phyloP scores from a whole-genome alignment of 371 early-diverging fungal species.

The Rhizomucor pusillus region DNA sequence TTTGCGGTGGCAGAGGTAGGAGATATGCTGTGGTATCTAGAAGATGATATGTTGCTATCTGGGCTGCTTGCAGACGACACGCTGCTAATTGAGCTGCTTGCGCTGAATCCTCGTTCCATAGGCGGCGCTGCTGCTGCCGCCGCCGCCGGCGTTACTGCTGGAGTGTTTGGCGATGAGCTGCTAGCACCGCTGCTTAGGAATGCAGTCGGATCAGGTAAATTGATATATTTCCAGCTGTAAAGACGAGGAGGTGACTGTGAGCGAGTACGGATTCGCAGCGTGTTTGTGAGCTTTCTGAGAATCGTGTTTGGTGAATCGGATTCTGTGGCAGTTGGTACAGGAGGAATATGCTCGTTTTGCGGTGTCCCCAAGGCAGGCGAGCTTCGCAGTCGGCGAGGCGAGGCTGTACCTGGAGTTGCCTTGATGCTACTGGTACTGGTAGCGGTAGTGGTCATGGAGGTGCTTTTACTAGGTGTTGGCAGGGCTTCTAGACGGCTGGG shows the following conservation, averaged over 20 bases:
- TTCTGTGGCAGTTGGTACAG: conserved; percentile 1
- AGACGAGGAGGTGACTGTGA: conserved; percentile 21
- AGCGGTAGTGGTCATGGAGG: conserved; percentile 1
- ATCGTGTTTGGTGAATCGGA: conserved; percentile 5
- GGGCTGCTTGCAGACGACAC: conserved; percentile 13
- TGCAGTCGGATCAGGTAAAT: conserved; percentile 18
- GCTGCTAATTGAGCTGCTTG: conserved; percentile 14
- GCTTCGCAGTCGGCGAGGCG: conserved; percentile 8
- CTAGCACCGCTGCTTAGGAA: conserved; percentile 2
- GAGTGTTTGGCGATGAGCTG: conserved; percentile 5
- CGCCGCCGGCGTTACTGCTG: conserved; percentile 5
- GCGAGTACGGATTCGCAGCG: conserved; percentile 17
- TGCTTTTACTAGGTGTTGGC: conserved; percentile 1
- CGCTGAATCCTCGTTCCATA: conserved; percentile 19
- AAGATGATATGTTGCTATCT: not conserved
- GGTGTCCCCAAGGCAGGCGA: not conserved
- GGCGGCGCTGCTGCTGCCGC: conserved; percentile 7
- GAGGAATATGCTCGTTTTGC: not conserved
- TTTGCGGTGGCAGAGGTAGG: too few species aligned
- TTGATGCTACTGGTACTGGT: not conserved
- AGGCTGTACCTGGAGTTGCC: not conserved
- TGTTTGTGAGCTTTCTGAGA: conserved; percentile 13
- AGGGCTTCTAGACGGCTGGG: conserved; percentile 9
- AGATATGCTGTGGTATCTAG: too few species aligned
- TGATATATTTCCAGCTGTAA: conserved; percentile 19